Percentiles rank a stretch among this genome's conserved stretches.
These are phyloP conservation scores for Poa pratensis DNA, from an alignment of 176 grass and related monocot genomes.

Conservation along the genomic window DNA sequence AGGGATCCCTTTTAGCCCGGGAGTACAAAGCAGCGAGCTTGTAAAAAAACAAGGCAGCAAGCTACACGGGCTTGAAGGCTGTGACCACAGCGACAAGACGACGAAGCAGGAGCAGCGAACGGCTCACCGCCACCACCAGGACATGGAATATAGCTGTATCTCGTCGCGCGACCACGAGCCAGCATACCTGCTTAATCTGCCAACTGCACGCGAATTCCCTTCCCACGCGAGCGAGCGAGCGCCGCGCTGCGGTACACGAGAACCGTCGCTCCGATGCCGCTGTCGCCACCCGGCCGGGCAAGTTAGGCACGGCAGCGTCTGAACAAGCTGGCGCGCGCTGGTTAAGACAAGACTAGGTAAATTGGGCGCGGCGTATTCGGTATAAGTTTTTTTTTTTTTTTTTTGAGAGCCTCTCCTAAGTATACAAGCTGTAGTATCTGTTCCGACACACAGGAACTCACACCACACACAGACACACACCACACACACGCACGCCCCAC, in stretches of 20 bases:
- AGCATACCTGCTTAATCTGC: not conserved
- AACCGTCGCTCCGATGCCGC: not conserved
- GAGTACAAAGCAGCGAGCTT: too few species aligned
- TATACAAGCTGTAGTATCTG: too few species aligned
- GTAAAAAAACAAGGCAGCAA: too few species aligned
- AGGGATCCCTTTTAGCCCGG: too few species aligned
- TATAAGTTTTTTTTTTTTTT: too few species aligned
- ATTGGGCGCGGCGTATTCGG: too few species aligned
- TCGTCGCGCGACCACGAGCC: not conserved
- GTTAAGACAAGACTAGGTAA: not conserved
- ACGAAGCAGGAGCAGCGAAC: not conserved
- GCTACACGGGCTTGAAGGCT: not conserved
- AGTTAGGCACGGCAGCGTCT: constrained; percentile 34
- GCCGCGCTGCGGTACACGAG: not conserved
- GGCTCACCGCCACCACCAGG: not conserved
- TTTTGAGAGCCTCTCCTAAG: too few species aligned
- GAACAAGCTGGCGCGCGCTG: not conserved
- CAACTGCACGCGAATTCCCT: not conserved
- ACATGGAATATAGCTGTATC: not conserved
- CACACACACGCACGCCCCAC: too few species aligned
- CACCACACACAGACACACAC: too few species aligned
- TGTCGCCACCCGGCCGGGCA: constrained; percentile 30
- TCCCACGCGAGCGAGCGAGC: not conserved
- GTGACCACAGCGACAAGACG: not conserved
- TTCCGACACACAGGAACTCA: too few species aligned